Evolutionary conservation across 805 yeast genomes (phyloP).

Genomic region (Saturnispora kantuleensis): DNA sequence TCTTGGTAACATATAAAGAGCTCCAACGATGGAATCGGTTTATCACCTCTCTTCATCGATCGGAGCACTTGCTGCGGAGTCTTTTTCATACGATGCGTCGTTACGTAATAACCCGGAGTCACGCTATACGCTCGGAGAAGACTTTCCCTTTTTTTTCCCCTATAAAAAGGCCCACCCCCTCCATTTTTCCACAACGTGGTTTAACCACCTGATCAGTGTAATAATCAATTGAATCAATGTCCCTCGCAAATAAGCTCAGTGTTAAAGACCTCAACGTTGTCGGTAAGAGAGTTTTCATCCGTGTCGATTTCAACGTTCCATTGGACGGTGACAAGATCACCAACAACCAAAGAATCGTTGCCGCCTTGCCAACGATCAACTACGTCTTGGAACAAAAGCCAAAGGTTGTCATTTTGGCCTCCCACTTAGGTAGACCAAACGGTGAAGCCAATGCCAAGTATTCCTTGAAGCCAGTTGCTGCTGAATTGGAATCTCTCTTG

Average conservation of each 20-base stretch:
- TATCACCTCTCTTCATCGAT: too few species aligned
- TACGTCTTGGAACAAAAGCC: slow-evolving; percentile 90
- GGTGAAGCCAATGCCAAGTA: slow-evolving; percentile 81
- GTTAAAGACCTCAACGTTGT: slow-evolving; percentile 82
- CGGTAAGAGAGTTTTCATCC: slow-evolving; percentile 94
- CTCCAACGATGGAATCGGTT: too few species aligned
- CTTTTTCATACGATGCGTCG: too few species aligned
- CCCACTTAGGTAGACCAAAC: slow-evolving; percentile 99
- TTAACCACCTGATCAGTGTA: background rate
- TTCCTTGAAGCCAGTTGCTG: slow-evolving; percentile 89
- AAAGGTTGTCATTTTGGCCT: slow-evolving; percentile 83
- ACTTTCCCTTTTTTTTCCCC: background rate
- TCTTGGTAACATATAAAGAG: too few species aligned
- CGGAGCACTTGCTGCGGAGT: too few species aligned
- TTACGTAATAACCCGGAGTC: background rate
- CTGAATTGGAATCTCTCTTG: slow-evolving; percentile 74
- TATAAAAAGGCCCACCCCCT: too few species aligned
- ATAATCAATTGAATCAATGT: slow-evolving; percentile 42
- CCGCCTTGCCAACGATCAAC: slow-evolving; percentile 97
- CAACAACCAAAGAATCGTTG: slow-evolving; percentile 98
- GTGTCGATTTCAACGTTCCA: slow-evolving; percentile 95
- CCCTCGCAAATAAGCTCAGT: slow-evolving; percentile 85
- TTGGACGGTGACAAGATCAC: slow-evolving; percentile 95
- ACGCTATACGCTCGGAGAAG: background rate
- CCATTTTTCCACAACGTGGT: background rate